Evolutionary conservation across 208 protist species (phyloP), one percentile per base, ranked within the genome.

Genomic region (Acanthamoeba castellanii): DNA sequence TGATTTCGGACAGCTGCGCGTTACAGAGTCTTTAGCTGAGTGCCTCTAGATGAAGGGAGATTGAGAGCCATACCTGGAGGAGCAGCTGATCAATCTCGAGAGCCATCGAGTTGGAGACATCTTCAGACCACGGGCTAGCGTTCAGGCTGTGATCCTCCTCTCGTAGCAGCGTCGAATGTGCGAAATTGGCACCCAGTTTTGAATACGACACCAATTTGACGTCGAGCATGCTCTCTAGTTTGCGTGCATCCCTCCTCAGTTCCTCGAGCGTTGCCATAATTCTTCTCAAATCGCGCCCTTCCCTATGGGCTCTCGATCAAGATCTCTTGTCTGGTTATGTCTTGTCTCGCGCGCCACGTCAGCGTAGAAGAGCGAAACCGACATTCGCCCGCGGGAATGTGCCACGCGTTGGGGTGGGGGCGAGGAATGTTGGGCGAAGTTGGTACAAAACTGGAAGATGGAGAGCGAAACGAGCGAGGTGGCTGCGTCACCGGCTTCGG

Each of bases 131-230:
- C 20, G 64, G 85, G 42, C 55, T 76, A 25, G 85, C 37, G 61
- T 30, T 74, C 9, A 55, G 20, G 59, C 64, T 74, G 42, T 27
- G 22, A 27, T 74, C 42, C 14, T 74, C 85, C 64, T 92, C 85
- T 18, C 85, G 55, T 59, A 92, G 32, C 59, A 92, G 61, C 6
- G 59, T 92, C 30, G 85, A 92, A 52, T 92, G 85, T 22, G 85
- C 85, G 34, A 92, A 92, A 74, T 92, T 92, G 59, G 85, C 85
- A 2, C 85, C 85, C 22, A 92, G 34, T 37, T 92, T 92, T 1
- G 85, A 70, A 59, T 92, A 92, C 30, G 85, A 92, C 32, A 92
- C 85, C 27, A 92, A 27, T 45, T 92, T 92, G n/a, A 92, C 59
- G 22, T 92, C 85, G 3, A 92, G 64, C 85, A 74, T 22, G 59